Base-by-base conservation (phyloP, 1,284 basidiomycete species). In the Xerocomus minutiporus region DNA sequence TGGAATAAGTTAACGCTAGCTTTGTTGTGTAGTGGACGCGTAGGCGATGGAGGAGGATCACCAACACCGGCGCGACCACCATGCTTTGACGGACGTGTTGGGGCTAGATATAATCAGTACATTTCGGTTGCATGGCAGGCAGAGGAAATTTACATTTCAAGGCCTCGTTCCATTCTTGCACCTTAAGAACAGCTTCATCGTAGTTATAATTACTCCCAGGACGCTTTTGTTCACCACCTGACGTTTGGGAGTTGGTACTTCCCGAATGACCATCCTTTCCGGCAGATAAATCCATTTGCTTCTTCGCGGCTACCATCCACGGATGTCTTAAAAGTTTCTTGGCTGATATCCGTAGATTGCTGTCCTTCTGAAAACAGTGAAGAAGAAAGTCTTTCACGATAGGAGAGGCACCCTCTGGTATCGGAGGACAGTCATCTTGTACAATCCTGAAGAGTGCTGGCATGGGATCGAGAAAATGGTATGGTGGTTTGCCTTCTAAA, bases 91-190 rank as follows among this genome's bases (percentile, higher is more conserved):
- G 83, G 81, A 48, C 82, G 75, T 34, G 80, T 75, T 43, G 79
- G 83, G 25, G 81, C 81, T 84, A 50, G 36, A 50, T 47, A 57
- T 28, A 25, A 67, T 69, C 20, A 71, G 69, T 71, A 61, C 63
- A 39, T 13, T 35, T 40, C 35, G 8, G 42, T 32, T 48, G 50
- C 46, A 51, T 23, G 53, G 38, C 57, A 43, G 32, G 57, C 32
- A 26, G 23, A 41, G 4, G 26, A 46, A 46, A 42, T 9, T 61
- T 68, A 93, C 89, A 94, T 74, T 87, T 94, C 51, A 99, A 73
- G 0, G 94, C 94, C 67, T 97, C 91, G 63, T 99, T 99, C 95
- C 95, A 99, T 69, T 97, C 91, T 71, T 97, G 94, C 20, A 99
- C 96, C 62, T 91, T 88, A 65, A 93, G 78, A 39, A 99, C 92